A percentile compares a stretch with the other conserved stretches of the same genome.
phyloP scores from a whole-genome alignment of 305 asterid genomes.

The Vinca major region DNA sequence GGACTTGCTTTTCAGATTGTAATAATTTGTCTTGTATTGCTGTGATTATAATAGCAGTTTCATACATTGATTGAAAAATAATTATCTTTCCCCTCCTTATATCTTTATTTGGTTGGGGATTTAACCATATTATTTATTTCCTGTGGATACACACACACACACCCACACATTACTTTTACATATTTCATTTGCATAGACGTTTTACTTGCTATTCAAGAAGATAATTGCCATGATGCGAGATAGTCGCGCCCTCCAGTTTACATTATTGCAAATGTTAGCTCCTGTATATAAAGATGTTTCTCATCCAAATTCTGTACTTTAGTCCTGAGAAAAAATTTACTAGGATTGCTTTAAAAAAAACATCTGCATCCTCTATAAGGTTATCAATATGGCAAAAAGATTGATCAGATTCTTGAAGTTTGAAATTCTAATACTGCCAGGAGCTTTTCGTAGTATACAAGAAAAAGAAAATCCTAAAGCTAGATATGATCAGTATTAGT shows the following conservation, averaged over 20 bases:
- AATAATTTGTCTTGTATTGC: not conserved
- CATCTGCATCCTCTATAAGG: not conserved
- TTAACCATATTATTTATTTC: no score
- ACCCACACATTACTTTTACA: no score
- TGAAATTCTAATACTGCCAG: not conserved
- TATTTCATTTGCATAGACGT: no score
- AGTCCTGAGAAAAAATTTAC: not conserved
- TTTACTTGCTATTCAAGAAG: no score
- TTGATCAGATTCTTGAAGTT: not conserved
- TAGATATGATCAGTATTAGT: not conserved
- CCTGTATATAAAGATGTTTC: no score
- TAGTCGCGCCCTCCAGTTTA: not conserved
- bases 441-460: not conserved
- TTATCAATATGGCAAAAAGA: not conserved
- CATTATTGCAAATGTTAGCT: not conserved
- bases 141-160: no score
- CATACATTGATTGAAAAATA: not conserved
- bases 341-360: not conserved
- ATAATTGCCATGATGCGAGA: no score
- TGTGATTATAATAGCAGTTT: not conserved
- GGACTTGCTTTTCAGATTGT: no score
- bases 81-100: not conserved
- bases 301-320: not conserved
- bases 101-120: not conserved
- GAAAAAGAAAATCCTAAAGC: not conserved